Base-by-base conservation (phyloP, 2,329 filamentous ascomycete genomes). In the Pyricularia pennisetigena region DNA sequence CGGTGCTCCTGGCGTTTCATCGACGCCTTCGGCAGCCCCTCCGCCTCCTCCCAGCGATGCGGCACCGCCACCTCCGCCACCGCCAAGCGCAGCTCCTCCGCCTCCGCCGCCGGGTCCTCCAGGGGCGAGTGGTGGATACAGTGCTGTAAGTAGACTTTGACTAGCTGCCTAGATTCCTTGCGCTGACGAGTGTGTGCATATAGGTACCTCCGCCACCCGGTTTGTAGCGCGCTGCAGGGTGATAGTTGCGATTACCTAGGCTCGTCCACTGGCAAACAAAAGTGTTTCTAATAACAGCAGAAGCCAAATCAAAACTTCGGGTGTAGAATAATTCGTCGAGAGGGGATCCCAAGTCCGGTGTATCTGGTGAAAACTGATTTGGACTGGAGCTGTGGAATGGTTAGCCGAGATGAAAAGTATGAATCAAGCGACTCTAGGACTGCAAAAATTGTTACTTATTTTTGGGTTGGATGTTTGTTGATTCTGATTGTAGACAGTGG, bases 51-150 rank as follows among this genome's bases (percentile, higher is more conserved):
- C 66, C 8, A 61, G 54, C 29, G 57, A 61, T 35, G 57, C 66
- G 23, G 66, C 66, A 30, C 54, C 66, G n/a, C 66, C 66, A 8
- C 66, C 66, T 23, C 66, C 66, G 29, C 66, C 66, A 26, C 66
- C 66, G 7, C 57, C 66, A 6, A 54, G 49, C 9, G 28, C 65
- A n/a, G 65, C 65, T 28, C 65, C 65, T 61, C 65, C 65, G 8
- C 65, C 65, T 26, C 35, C 49, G 54, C 66, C 66, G 7, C 54
- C 66, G 2, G 66, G 66, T 23, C 66, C 66, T 16, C 66, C 66
- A 23, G 66, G 66, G 5, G 66, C 66, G 26, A 35, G 66, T 10
- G 57, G 66, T 28, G 57, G 57, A 16, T 67, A 63, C 23, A 63
- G 66, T 20, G 57, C 66, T 10, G 66, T 67, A 23, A 66, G 65